A percentile compares a stretch with the other conserved stretches of the same genome.
Conservation (phyloP, 331 rosid species). For the Dryas integrifolia region DNA sequence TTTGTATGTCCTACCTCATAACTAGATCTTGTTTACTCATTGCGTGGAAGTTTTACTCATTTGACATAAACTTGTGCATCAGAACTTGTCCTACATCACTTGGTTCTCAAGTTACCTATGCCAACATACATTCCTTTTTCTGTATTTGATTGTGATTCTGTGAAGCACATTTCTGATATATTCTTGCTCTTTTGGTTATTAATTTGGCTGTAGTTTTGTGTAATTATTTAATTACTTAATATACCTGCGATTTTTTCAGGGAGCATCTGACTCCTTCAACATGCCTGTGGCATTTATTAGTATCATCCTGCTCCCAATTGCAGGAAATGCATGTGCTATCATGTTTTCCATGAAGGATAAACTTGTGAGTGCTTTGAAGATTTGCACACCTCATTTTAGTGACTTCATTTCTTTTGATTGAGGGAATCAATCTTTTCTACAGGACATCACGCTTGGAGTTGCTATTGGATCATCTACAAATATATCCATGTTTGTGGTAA, state of each 20-base stretch:
- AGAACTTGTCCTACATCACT: not conserved
- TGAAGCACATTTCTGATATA: not conserved
- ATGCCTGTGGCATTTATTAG: conserved; percentile 89
- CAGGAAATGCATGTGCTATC: conserved; percentile 93
- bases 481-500: conserved; percentile 94
- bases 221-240: not conserved
- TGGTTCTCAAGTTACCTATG: not conserved
- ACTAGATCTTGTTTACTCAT: too few species aligned
- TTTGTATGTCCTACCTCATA: not conserved
- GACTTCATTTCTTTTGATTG: conserved; percentile 25
- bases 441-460: conserved; percentile 92
- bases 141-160: not conserved
- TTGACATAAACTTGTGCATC: not conserved
- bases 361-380: conserved; percentile 68
- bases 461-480: conserved; percentile 96
- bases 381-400: not conserved
- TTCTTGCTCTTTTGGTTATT: not conserved
- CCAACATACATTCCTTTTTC: not conserved
- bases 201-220: not conserved
- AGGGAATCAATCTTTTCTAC: conserved; percentile 33
- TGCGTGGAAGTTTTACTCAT: not conserved
- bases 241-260: conserved; percentile 49
- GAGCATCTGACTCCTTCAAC: conserved; percentile 77
- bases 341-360: conserved; percentile 97
- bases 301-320: conserved; percentile 88